Percentiles rank a stretch among this genome's conserved stretches.
Conservation (phyloP, 108 stramenopile species). For the Nannochloropsis gaditana region DNA sequence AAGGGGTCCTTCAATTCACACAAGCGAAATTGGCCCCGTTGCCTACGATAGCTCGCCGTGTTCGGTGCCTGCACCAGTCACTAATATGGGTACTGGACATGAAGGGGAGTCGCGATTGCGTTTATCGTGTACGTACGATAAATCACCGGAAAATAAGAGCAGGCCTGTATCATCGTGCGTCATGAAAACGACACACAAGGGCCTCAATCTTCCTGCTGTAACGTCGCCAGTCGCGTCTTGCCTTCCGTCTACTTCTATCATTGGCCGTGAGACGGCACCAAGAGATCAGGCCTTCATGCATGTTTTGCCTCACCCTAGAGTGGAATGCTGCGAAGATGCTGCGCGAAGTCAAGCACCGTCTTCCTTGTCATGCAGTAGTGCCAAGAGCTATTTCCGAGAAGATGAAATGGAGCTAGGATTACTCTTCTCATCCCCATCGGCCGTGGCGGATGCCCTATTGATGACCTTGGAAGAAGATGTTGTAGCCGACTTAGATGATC, state of each 20-base stretch:
- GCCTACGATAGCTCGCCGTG: background rate
- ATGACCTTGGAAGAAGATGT: background rate
- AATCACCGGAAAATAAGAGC: background rate
- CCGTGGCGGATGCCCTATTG: background rate
- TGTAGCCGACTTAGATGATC: background rate
- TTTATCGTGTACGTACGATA: background rate
- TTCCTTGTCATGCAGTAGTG: background rate
- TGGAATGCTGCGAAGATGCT: background rate
- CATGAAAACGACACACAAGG: background rate
- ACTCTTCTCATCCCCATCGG: background rate
- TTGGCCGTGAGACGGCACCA: background rate
- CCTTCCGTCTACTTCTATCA: background rate
- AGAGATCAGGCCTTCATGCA: background rate
- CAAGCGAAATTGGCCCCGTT: background rate
- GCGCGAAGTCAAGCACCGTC: conserved; percentile 1
- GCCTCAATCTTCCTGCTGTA: background rate
- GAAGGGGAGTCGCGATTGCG: background rate
- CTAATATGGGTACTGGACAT: background rate
- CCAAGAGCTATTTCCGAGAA: background rate
- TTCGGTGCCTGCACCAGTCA: background rate
- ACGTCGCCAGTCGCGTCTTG: background rate
- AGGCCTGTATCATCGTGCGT: background rate
- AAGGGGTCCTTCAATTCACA: background rate
- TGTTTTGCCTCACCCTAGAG: background rate
- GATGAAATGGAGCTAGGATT: background rate